Conservation (phyloP, 208 protist species). For the Acanthamoeba royreba region DNA sequence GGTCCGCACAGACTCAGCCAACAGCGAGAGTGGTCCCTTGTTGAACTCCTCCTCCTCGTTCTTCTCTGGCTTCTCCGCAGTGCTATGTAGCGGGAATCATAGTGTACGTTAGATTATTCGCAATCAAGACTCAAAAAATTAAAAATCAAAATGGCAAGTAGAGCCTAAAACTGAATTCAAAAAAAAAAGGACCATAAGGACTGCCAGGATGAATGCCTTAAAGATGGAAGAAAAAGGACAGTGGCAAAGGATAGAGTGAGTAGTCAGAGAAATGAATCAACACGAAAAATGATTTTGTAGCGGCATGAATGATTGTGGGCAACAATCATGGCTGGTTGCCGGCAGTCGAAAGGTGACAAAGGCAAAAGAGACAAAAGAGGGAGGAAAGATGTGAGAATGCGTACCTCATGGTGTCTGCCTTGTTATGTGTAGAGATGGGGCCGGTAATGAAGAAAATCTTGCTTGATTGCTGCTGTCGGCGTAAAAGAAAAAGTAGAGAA, state of each 20-base stretch:
- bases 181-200: too few species aligned
- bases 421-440: neutral
- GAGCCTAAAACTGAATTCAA: too few species aligned
- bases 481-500: neutral
- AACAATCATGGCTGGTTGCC: too few species aligned
- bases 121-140: too few species aligned
- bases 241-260: too few species aligned
- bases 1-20: slow-evolving; percentile 85
- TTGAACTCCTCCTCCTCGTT: slow-evolving; percentile 75
- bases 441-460: neutral
- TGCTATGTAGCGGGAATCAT: neutral
- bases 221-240: too few species aligned
- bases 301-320: too few species aligned
- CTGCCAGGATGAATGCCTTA: too few species aligned
- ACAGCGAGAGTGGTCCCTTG: slow-evolving; percentile 85
- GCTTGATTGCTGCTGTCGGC: neutral
- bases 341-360: neutral
- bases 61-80: neutral
- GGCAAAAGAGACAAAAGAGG: neutral
- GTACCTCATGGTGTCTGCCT: neutral
- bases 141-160: too few species aligned
- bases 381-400: neutral
- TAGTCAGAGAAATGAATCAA: too few species aligned
- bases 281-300: too few species aligned
- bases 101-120: too few species aligned